Base-by-base conservation (phyloP, 345 rosid species). In the Rubroshorea leprosula region DNA sequence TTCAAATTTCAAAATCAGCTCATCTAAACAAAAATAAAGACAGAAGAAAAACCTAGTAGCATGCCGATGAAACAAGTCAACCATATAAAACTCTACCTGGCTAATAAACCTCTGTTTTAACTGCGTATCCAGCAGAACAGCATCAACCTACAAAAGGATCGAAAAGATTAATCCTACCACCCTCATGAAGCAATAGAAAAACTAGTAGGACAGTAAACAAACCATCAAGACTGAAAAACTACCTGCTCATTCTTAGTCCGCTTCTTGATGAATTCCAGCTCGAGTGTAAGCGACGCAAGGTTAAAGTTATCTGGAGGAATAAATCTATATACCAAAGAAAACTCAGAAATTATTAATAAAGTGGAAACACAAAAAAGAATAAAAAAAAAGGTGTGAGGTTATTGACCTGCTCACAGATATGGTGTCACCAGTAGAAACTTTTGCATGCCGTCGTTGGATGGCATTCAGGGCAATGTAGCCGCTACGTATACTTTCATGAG, bases 241-340 rank as follows among this genome's bases (percentile, higher is more conserved):
- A 81, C 99, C 82, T 85, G 90, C 73, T 94, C 99, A 73, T 31
- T 90, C 76, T 80, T 90, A 35, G 87, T 80, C 26, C 96, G 96
- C 71, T 79, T 90, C 70, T 94, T 94, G 14, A 90, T 93, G 68
- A 94, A 94, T 62, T 94, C 97, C 68, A 94, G 64, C 68, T 94
- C 99, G 7, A 84, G 77, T 24, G 86, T 79, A 45, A 94, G 82
- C 77, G 90, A n/a, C 5, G 89, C 96, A 41, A 94, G 78, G 57
- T 81, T 78, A 67, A 78, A 94, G 68, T 77, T 54, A 29, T 90
- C 93, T 0, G 96, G 96, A 58, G 86, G 99, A 24, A 79, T 57
- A 68, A 85, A 90, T 75, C 99, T 94, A 39, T 58, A 29, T 46
- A 6, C 22, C 5, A 35, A 58, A 50, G 41, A 15, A 23, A 38